A percentile compares a stretch with the other conserved stretches of the same genome.
Evolutionary conservation across 2,329 filamentous ascomycete genomes (phyloP).

Genomic region (Aspergillus jensenii): DNA sequence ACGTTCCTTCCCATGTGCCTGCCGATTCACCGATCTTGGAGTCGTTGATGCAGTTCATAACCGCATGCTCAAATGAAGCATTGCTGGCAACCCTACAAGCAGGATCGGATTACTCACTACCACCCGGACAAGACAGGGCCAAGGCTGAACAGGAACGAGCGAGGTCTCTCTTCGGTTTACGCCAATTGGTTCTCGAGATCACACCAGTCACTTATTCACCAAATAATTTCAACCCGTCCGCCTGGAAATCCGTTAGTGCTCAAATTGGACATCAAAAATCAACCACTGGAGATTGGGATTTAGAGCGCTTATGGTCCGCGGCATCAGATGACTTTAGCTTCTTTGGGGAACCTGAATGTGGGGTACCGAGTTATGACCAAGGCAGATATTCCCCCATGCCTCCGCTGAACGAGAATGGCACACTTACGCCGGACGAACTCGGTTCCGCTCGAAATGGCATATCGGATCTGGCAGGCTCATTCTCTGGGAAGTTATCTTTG

Average conservation of each 20-base stretch:
- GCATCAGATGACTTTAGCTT: conserved; percentile 62
- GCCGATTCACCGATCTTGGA: conserved; percentile 42
- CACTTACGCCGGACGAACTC: conserved; percentile 33
- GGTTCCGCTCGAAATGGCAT: conserved; percentile 17
- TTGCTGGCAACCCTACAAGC: conserved; percentile 54
- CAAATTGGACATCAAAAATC: conserved; percentile 52
- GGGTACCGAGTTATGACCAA: conserved; percentile 47
- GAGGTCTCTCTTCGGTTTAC: conserved; percentile 55
- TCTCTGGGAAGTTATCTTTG: not conserved
- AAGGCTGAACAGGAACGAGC: conserved; percentile 51
- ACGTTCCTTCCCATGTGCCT: conserved; percentile 50
- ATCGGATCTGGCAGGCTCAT: not conserved
- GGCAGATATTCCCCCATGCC: conserved; percentile 47
- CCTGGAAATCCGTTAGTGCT: conserved; percentile 45
- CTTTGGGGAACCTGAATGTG: conserved; percentile 59
- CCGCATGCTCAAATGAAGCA: conserved; percentile 56
- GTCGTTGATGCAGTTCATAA: conserved; percentile 55
- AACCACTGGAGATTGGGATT: conserved; percentile 59
- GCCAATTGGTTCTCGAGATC: conserved; percentile 58
- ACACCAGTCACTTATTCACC: conserved; percentile 31
- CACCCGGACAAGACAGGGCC: conserved; percentile 55
- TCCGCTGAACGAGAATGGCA: conserved; percentile 44
- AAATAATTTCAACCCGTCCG: conserved; percentile 16
- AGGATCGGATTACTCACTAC: conserved; percentile 57
- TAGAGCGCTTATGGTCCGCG: conserved; percentile 60